Evolutionary conservation across 257 asterid species (phyloP), one percentile per base, ranked within the genome.

Genomic region (Orobanche coerulescens): DNA sequence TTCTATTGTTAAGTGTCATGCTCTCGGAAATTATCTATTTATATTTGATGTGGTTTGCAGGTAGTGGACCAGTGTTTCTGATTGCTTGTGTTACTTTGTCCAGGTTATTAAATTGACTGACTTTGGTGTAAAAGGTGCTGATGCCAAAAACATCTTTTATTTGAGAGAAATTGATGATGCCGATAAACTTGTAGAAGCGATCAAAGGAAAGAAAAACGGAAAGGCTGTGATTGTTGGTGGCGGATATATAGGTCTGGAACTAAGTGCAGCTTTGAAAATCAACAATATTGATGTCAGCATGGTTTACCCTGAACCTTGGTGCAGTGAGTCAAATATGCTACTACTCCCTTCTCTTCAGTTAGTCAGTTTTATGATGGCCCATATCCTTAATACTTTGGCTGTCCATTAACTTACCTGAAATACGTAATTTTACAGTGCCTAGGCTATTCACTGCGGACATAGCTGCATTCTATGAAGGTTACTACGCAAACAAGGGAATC

Each of bases 221-320:
- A 90, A 87, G 79, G 95, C 95, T 70, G 83, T 90, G 68, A 20
- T 90, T 74, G 96, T 90, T 78, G 97, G 96, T 50, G 97, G 97
- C 52, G 97, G 97, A 67, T 90, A 90, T 83, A 87, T 90, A 12
- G 97, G 97, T 53, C 85, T 90, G 64, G 97, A 90, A 84, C 89
- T 90, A 23, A 90, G 97, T 73, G 96, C 97, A 56, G 97, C 91
- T 61, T 68, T 90, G 71, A 87, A 36, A 73, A 67, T 87, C 65
- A 83, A 90, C 57, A 76, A 85, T 65, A 51, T 81, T 53, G 97
- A 82, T 64, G 92, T 84, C 79, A 79, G 67, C 73, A 87, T 90
- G 97, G 97, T 90, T 71, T 90, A 82, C 77, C 97, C 95, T 11
- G 97, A 90, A 73, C 97, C 97, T 49, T 90, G 97, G 97, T 87